Evolutionary conservation across 305 asterid species (phyloP).

Genomic region (Plantago coronopus): DNA sequence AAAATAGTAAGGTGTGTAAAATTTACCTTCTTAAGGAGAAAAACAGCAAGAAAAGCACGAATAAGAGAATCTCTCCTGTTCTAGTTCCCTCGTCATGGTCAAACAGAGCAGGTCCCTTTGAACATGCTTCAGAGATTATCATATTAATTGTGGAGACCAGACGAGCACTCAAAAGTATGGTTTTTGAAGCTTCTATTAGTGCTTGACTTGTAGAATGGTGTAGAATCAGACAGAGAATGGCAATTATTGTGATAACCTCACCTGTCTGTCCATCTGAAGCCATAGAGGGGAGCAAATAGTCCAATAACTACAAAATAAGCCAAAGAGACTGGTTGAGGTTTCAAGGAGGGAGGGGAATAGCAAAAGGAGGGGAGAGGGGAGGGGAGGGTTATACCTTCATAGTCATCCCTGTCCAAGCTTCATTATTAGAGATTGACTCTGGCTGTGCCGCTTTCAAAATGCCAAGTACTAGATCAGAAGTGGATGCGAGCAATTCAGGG

Average conservation of each 20-base stretch:
- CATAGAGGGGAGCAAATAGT: constrained; percentile 41
- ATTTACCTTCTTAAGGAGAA: constrained; percentile 61
- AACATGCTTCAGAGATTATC: constrained; percentile 53
- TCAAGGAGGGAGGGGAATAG: background rate
- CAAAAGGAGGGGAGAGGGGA: background rate
- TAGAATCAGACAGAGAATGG: constrained; percentile 62
- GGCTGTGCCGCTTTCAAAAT: constrained; percentile 54
- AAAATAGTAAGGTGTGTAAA: background rate
- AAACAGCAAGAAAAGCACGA: constrained; percentile 55
- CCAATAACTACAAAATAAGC: constrained; percentile 49
- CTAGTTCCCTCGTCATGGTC: constrained; percentile 64
- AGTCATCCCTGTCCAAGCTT: constrained; percentile 67
- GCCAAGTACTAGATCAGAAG: constrained; percentile 45
- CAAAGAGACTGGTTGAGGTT: constrained; percentile 17
- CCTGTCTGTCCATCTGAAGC: constrained; percentile 56
- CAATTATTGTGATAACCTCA: constrained; percentile 52
- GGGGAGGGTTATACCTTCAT: constrained; percentile 42
- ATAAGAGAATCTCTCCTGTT: constrained; percentile 57
- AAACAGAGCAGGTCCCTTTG: constrained; percentile 68
- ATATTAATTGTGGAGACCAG: constrained; percentile 44
- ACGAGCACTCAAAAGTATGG: constrained; percentile 56
- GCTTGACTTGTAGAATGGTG: constrained; percentile 64
- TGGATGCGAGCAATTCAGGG: constrained; percentile 44
- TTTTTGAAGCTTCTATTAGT: constrained; percentile 71
- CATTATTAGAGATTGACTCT: constrained; percentile 50